Conservation (phyloP, 164 flowering plant genomes). For the Magnolia officinalis region DNA sequence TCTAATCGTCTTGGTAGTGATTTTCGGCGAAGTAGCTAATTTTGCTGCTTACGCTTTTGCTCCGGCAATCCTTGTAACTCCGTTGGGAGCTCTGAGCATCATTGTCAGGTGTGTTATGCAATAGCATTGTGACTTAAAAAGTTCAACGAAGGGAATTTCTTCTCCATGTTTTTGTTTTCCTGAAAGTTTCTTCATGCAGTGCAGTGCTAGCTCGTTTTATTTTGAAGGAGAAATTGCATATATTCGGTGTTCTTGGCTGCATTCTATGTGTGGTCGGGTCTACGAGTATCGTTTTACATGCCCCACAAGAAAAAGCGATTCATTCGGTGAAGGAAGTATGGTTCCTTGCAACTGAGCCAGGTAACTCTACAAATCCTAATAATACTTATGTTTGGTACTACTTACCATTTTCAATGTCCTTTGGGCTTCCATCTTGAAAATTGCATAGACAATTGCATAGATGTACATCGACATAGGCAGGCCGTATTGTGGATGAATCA, state of each 20-base stretch:
- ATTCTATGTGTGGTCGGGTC: conserved; percentile 95
- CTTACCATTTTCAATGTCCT: too few relatives aligned
- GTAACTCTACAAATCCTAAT: conserved; percentile 22
- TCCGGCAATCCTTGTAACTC: conserved; percentile 97
- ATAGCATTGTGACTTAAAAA: neutral
- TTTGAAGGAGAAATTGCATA: conserved; percentile 75
- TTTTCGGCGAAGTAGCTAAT: conserved; percentile 84
- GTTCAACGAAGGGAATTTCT: neutral
- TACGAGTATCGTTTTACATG: conserved; percentile 74
- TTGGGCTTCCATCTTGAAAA: too few relatives aligned
- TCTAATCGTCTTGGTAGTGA: conserved; percentile 44
- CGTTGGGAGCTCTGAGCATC: conserved; percentile 92
- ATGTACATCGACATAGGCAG: too few relatives aligned
- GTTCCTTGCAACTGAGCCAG: conserved; percentile 86
- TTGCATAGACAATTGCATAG: too few relatives aligned
- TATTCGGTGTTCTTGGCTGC: conserved; percentile 86
- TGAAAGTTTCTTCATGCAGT: conserved; percentile 47
- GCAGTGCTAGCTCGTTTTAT: conserved; percentile 94
- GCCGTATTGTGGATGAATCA: too few relatives aligned
- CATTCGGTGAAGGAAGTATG: conserved; percentile 83
- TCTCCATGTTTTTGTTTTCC: conserved; percentile 8
- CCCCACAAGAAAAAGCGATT: conserved; percentile 72
- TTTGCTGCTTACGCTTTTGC: conserved; percentile 97
- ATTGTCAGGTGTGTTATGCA: conserved; percentile 65
- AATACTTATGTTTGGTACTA: neutral